Percentiles rank a stretch among this genome's conserved stretches.
Evolutionary conservation across 139 green algal genomes (phyloP).

Genomic region (Chara braunii): DNA sequence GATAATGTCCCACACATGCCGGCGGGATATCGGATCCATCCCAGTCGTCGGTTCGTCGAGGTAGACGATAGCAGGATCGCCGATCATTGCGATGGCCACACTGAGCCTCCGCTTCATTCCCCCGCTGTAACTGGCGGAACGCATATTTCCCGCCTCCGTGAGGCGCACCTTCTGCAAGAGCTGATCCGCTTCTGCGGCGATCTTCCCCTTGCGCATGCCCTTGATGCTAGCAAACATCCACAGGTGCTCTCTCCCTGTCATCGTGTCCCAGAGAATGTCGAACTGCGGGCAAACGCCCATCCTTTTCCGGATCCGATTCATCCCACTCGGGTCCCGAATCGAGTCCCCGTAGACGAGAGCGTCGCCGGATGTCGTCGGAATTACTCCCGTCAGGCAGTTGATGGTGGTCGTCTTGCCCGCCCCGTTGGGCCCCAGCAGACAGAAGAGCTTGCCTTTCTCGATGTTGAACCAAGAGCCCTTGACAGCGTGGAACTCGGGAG

Average conservation of each 20-base stretch:
- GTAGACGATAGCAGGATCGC: slow-evolving; percentile 41
- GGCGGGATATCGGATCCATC: slow-evolving; percentile 74
- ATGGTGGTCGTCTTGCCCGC: slow-evolving; percentile 45
- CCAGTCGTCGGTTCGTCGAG: slow-evolving; percentile 62
- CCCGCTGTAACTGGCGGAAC: background rate
- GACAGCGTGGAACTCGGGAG: slow-evolving; percentile 24
- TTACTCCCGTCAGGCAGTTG: slow-evolving; percentile 47
- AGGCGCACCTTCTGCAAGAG: background rate
- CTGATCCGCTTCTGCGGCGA: background rate
- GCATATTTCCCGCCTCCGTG: background rate
- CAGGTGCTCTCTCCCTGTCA: slow-evolving; percentile 77
- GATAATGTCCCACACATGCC: background rate
- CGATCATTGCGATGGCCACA: slow-evolving; percentile 74
- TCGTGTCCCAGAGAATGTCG: slow-evolving; percentile 78
- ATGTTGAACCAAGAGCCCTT: too few relatives aligned
- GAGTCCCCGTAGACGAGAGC: slow-evolving; percentile 10
- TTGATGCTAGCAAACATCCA: slow-evolving; percentile 77
- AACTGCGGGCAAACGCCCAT: slow-evolving; percentile 67
- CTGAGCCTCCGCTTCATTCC: background rate
- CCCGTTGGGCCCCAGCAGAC: slow-evolving; percentile 61
- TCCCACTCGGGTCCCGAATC: background rate
- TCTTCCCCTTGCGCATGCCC: slow-evolving; percentile 41
- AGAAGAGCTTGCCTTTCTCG: slow-evolving; percentile 56
- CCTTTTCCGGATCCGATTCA: slow-evolving; percentile 24
- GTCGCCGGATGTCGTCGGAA: slow-evolving; percentile 49